Conservation (phyloP, 202 grass and related monocot species). For the Elaeis oleifera region DNA sequence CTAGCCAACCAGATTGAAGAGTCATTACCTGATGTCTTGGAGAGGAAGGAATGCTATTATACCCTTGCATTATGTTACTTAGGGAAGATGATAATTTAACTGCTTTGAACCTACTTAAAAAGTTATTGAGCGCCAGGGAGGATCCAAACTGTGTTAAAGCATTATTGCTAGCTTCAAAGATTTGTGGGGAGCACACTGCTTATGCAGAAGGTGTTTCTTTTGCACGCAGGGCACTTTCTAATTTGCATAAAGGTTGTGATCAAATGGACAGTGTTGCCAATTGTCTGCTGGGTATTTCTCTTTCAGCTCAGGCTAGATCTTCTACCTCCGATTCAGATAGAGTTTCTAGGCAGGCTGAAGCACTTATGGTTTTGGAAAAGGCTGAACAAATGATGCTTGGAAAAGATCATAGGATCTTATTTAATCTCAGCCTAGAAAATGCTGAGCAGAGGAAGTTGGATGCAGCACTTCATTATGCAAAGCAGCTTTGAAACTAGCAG, state of each 20-base stretch:
- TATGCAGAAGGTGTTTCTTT: constrained; percentile 55
- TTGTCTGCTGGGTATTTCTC: constrained; percentile 50
- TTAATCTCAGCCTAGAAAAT: constrained; percentile 70
- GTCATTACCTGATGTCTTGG: constrained; percentile 50
- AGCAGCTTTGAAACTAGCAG: constrained; percentile 70
- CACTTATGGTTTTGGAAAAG: constrained; percentile 48
- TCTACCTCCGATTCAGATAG: constrained; percentile 62
- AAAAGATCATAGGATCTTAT: constrained; percentile 54
- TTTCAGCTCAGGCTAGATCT: constrained; percentile 77
- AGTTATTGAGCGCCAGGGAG: constrained; percentile 41
- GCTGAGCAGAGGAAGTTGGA: constrained; percentile 95
- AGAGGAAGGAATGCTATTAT: constrained; percentile 63
- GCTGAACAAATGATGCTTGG: constrained; percentile 53
- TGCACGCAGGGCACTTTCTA: constrained; percentile 56
- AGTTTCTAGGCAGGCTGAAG: constrained; percentile 55
- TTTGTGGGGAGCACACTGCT: constrained; percentile 42
- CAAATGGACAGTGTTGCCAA: constrained; percentile 48
- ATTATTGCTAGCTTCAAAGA: constrained; percentile 79
- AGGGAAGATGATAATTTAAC: constrained; percentile 65
- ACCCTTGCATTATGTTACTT: constrained; percentile 89
- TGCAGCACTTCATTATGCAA: constrained; percentile 62
- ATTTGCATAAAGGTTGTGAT: constrained; percentile 38
- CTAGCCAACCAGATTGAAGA: constrained; percentile 72
- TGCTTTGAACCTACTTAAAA: constrained; percentile 67
- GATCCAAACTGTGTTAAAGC: constrained; percentile 63